Evolutionary conservation across 1,284 basidiomycete genomes (phyloP), one percentile per base, ranked within the genome.

Genomic region (Tilletia setariae): DNA sequence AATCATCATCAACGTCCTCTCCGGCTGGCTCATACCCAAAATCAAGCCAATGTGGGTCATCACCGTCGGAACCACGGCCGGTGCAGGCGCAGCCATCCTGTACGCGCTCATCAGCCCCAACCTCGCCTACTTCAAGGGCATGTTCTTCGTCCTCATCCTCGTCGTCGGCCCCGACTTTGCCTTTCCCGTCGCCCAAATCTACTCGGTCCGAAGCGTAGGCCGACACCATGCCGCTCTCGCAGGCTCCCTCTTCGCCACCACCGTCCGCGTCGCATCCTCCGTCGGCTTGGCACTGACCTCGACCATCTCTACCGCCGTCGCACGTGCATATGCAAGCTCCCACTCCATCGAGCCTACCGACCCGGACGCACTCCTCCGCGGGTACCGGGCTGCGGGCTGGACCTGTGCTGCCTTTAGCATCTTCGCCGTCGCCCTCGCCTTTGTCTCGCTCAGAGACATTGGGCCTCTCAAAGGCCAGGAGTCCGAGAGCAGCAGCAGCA

Each of bases 131-230:
- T 94, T 91, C 91, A 88, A 88, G 0, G 90, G 87, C 68, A 89
- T 89, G 16, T 93, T 95, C 84, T 90, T 91, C 2, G 88, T 89
- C 0, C 88, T 91, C 46, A 85, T 90, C 71, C 76, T 91, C 21
- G 66, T 72, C 13, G 75, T 77, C 1, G 74, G 67, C 1, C 70
- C 78, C 0, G 79, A 81, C 46, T 32, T 74, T 43, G 75, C 76
- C 64, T 78, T 75, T 69, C 74, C 76, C 0, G 72, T 71, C 8
- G 75, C 72, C 2, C 66, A 70, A 28, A 63, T 81, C 21, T 76
- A 73, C 28, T 71, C 74, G 13, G 76, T 72, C 59, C 70, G 72
- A 7, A 70, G 72, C 23, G 75, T 77, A 16, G 70, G 75, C 8
- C 65, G 73, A 2, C 67, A 69, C 42, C 69, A 76, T 63, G 73